These are phyloP conservation scores for Hypholoma sublateritium DNA, from an alignment of 768 basidiomycete genomes.

Conservation along the genomic window DNA sequence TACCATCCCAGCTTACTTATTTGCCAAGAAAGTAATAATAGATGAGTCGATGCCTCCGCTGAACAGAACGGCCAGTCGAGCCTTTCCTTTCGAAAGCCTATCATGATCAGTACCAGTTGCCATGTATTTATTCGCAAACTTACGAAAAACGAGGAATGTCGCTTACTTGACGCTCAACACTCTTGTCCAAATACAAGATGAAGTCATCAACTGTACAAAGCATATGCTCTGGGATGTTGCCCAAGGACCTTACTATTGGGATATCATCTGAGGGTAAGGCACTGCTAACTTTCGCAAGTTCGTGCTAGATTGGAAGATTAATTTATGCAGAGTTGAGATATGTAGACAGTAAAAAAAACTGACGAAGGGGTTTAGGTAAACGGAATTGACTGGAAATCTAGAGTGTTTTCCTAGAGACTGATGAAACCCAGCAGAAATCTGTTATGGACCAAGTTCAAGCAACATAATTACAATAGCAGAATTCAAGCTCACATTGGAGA, in stretches of 20 bases:
- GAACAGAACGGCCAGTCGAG: conserved; percentile 84
- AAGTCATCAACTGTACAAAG: conserved; percentile 45
- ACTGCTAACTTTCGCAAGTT: conserved; percentile 44
- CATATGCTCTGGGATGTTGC: conserved; percentile 44
- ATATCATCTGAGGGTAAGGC: conserved; percentile 43
- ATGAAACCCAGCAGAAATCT: conserved; percentile 5
- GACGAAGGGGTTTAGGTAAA: conserved; percentile 27
- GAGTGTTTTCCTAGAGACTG: background rate
- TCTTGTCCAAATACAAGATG: conserved; percentile 55
- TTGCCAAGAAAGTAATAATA: conserved; percentile 75
- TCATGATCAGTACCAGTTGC: background rate
- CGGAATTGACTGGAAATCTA: background rate
- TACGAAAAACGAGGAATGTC: conserved; percentile 60
- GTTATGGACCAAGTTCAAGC: background rate
- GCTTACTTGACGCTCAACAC: conserved; percentile 66
- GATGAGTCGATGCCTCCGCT: conserved; percentile 97
- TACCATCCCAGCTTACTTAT: too few relatives aligned
- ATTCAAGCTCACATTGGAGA: conserved; percentile 2
- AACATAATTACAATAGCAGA: background rate
- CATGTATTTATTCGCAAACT: conserved; percentile 5
- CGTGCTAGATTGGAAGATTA: conserved; percentile 34
- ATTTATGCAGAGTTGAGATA: background rate
- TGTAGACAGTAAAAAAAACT: conserved; percentile 6
- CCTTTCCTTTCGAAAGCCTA: conserved; percentile 27
- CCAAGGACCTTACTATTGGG: conserved; percentile 34